Evolutionary conservation across 1,139 yeast genomes (phyloP), one percentile per base, ranked within the genome.

Genomic region (Protomyces lactucae-debilis): DNA sequence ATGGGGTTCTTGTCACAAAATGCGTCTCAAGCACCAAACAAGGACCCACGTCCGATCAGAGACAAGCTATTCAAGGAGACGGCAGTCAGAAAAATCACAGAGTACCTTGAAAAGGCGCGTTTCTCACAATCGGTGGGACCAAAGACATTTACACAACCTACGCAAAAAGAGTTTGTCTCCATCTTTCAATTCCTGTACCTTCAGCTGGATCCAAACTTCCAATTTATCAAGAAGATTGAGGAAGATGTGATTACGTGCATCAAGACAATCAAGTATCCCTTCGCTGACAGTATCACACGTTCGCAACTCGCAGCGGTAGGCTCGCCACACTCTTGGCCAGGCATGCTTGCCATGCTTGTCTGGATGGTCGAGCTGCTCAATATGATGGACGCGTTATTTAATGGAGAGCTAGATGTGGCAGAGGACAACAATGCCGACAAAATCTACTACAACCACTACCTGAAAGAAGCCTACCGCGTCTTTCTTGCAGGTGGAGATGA

Each of bases 221-320:
- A 78, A 68, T 89, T 89, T 72, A 80, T 84, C 35, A 84, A 82
- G 71, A 79, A 88, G 16, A 81, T 87, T 52, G 97, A 91, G 69
- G 81, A 83, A 63, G 97, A 92, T 68, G 88, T 91, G 10, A 86
- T 85, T 69, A 80, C 82, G 23, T 76, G 89, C 16, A 76, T 92
- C 69, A 85, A 84, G 71, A 79, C 80, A 39, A 75, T 90, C 67
- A 83, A 83, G 61, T 92, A 91, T 72, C 97, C 98, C 0, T 89
- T 86, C 73, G 74, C 90, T 66, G 96, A 88, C 54, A 80, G 88
- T 0, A 66, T 66, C 39, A 60, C 68, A 21, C 61, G 68, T 21
- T 65, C 68, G 16, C 96, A 89, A 73, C 85, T 91, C 40, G 85
- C 92, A 57, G 97, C 97, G 0, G 97, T 90, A 6, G 97, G 97